Evolutionary conservation across 2,329 filamentous ascomycete genomes (phyloP), one percentile per base, ranked within the genome.

Genomic region (Aspergillus costaricaensis): DNA sequence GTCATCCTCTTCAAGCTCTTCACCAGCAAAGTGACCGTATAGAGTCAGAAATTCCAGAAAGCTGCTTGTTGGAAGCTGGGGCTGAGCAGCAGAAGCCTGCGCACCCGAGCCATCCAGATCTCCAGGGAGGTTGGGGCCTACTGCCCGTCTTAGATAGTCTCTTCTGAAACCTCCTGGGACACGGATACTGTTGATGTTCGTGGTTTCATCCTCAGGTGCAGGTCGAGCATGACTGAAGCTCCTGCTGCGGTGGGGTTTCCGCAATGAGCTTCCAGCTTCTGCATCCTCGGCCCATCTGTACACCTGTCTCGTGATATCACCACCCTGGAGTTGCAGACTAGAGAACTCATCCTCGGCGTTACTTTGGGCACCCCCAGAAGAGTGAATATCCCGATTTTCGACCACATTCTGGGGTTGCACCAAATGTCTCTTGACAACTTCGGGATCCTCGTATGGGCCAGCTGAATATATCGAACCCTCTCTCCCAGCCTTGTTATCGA

Each of bases 21-120:
- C 95, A 77, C 95, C 95, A 2, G 95, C 95, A 74, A 99, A 99
- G 78, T 99, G 95, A 4, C 95, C 95, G 69, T 97, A 99, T 30
- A 99, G 85, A 7, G 91, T 93, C 54, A 99, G 76, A 70, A 99
- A 99, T 75, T 99, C 96, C 61, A 99, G 85, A 74, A 99, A 99
- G 77, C 91, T 99, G 66, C 85, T 92, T 0, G 95, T 97, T 60
- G 96, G 88, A 32, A 96, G 82, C 63, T 86, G 86, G 12, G 32
- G 32, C 58, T 83, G 81, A 51, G 76, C 68, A 56, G 71, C 50
- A 44, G 62, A 55, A 69, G 64, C 73, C 68, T 71, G 72, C 57
- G 67, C 72, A 77, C 69, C 73, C 76, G 76, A 72, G 65, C 70
- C 63, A 66, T 66, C 55, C 68, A 76, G 55, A 71, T 76, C 62